Evolutionary conservation across 2,329 filamentous ascomycete genomes (phyloP).

Genomic region (Monilinia laxa): DNA sequence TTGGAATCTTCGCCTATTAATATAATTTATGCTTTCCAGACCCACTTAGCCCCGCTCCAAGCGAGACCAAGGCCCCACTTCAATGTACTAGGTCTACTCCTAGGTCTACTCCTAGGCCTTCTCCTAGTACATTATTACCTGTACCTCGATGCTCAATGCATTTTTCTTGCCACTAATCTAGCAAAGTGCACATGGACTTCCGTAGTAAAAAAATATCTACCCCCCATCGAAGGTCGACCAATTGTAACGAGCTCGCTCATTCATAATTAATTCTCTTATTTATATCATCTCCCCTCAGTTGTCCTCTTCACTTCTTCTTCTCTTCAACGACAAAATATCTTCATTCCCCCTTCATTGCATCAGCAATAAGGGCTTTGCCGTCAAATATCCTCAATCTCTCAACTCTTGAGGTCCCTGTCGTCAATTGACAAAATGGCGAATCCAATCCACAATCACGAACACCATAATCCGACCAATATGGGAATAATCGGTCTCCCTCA

Average conservation of each 20-base stretch:
- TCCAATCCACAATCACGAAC: slow-evolving; percentile 31
- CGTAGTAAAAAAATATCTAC: neutral
- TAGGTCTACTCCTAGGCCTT: too few species aligned
- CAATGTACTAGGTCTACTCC: slow-evolving; percentile 2
- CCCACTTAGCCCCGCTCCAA: slow-evolving; percentile 13
- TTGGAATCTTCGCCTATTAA: too few species aligned
- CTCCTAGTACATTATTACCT: too few species aligned
- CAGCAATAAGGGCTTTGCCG: slow-evolving; percentile 13
- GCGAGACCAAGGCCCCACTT: neutral
- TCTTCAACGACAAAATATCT: neutral
- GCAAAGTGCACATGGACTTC: neutral
- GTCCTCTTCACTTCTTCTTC: neutral
- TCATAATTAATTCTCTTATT: neutral
- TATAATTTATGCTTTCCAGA: neutral
- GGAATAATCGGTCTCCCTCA: slow-evolving; percentile 37
- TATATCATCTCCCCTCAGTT: neutral
- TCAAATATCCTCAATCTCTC: slow-evolving; percentile 2
- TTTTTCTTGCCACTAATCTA: slow-evolving; percentile 11
- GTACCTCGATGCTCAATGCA: too few species aligned
- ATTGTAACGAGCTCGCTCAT: neutral
- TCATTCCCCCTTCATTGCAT: slow-evolving; percentile 13
- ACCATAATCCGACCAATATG: slow-evolving; percentile 36
- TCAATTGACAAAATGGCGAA: slow-evolving; percentile 30
- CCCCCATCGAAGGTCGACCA: too few species aligned
- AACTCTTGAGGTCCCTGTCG: neutral